A percentile compares a stretch with the other conserved stretches of the same genome.
These are phyloP conservation scores for Moesziomyces sp. DNA, from an alignment of 1,284 basidiomycete genomes.

Conservation along the genomic window DNA sequence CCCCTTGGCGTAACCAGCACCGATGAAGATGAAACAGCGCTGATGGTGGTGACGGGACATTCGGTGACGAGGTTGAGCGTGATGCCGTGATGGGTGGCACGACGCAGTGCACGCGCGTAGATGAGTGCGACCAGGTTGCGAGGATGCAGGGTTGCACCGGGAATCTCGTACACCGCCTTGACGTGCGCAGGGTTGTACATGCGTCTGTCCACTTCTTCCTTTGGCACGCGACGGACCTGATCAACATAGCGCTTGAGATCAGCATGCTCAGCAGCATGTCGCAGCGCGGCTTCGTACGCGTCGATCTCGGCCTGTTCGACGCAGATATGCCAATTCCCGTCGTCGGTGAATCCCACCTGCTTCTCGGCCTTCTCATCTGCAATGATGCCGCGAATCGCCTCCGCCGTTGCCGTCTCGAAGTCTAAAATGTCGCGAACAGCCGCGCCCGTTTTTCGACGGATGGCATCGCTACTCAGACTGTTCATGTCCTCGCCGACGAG, in stretches of 20 bases:
- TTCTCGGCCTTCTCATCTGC: not conserved
- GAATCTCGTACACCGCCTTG: conserved; percentile 45
- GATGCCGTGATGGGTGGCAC: conserved; percentile 17
- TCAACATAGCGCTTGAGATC: conserved; percentile 23
- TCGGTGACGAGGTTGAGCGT: conserved; percentile 30
- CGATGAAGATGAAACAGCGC: not conserved
- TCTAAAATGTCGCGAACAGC: conserved; percentile 36
- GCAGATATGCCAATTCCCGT: conserved; percentile 54
- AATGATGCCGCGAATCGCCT: conserved; percentile 30
- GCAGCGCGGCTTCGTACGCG: conserved; percentile 34
- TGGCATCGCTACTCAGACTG: not conserved
- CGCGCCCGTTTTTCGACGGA: conserved; percentile 1
- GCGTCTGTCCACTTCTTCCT: conserved; percentile 28
- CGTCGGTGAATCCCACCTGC: conserved; percentile 26
- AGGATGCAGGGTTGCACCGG: conserved; percentile 51
- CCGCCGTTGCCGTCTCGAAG: conserved; percentile 33
- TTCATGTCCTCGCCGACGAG: conserved; percentile 5
- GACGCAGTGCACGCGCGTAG: conserved; percentile 8
- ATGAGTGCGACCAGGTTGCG: conserved; percentile 35
- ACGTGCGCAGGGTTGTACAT: conserved; percentile 27
- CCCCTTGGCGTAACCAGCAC: conserved; percentile 6
- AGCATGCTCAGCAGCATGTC: conserved; percentile 15
- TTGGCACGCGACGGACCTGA: conserved; percentile 24
- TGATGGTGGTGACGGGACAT: conserved; percentile 18
- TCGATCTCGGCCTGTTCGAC: conserved; percentile 32